phyloP scores from a whole-genome alignment of 2,329 filamentous ascomycete species.

The Pseudogymnoascus sp. region DNA sequence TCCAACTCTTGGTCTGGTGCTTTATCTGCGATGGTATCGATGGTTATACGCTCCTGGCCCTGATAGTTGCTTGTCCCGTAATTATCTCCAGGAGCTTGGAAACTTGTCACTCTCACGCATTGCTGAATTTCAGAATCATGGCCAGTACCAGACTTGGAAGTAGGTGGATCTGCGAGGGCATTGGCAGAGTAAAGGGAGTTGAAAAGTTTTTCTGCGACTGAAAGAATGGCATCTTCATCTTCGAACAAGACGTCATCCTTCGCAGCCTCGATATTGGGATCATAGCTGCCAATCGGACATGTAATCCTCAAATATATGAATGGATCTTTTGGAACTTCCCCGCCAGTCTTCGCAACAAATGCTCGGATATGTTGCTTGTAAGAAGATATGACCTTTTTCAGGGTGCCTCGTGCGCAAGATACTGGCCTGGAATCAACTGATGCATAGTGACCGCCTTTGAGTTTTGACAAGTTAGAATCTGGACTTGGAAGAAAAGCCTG shows the following conservation, averaged over 20 bases:
- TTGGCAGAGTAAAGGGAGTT: conserved; percentile 18
- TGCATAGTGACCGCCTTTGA: conserved; percentile 49
- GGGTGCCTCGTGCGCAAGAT: conserved; percentile 42
- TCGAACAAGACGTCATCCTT: conserved; percentile 66
- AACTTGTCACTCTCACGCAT: background rate
- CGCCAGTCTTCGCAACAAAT: conserved; percentile 17
- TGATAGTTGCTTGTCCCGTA: background rate
- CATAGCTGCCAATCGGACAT: conserved; percentile 56
- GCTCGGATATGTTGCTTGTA: conserved; percentile 44
- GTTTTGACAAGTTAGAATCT: conserved; percentile 35
- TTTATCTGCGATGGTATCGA: background rate
- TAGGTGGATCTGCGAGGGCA: background rate
- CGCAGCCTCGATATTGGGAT: conserved; percentile 60
- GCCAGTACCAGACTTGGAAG: conserved; percentile 8
- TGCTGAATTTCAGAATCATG: background rate
- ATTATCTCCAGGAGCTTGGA: background rate
- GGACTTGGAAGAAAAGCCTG: conserved; percentile 50
- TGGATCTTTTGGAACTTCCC: conserved; percentile 36
- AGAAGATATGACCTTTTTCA: conserved; percentile 48
- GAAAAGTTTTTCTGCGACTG: conserved; percentile 25
- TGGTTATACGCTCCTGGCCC: background rate
- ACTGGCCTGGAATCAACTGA: conserved; percentile 63
- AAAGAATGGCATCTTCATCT: conserved; percentile 40
- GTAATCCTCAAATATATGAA: conserved; percentile 57
- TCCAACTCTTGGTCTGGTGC: background rate